Base-by-base conservation (phyloP, 257 asterid species). In the Cinchona pubescens region DNA sequence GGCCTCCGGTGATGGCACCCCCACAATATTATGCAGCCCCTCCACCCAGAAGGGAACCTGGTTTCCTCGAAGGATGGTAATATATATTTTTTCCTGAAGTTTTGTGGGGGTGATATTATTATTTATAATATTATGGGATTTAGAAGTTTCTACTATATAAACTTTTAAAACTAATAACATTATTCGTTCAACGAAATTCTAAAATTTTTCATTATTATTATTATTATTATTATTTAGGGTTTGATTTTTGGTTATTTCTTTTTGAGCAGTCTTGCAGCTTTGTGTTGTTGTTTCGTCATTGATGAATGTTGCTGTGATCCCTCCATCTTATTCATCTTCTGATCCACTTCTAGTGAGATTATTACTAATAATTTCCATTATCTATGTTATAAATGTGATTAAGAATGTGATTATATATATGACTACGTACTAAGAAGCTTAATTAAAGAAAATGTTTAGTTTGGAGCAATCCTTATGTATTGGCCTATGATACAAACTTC, bases 271-370 rank as follows among this genome's bases (percentile, higher is more conserved):
- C 82, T 92, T 34, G 93, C 93, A 38, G 95, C 97, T 62, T 64
- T 90, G 73, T 90, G 96, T 77, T 92, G 95, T 84, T 92, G 95
- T 78, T 90, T 74, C 83, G 83, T 90, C 30, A n/a, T 92, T 56
- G 97, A 92, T 21, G 97, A 90, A 84, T 92, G 95, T 59, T 92
- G 97, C 83, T 90, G 92, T 63, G 96, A 90, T 72, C 96, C 95
- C 67, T 83, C 96, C 77, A 82, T 92, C 79, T 23, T 92, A 70
- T 86, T 84, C 87, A 30, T 90, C 61, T 78, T 89, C 69, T 90
- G 86, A 82, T 73, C 58, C 29, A 18, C 34, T 53, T 6, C 65
- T 42, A 3, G 53, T 32, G 48, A 40, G 38, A 5, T 60, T 2
- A 29, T 12, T n/a, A n/a, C n/a, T n/a, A n/a, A n/a, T n/a, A n/a